Evolutionary conservation across 495 filamentous ascomycete genomes (phyloP).

Genomic region (Bacidia gigantensis): DNA sequence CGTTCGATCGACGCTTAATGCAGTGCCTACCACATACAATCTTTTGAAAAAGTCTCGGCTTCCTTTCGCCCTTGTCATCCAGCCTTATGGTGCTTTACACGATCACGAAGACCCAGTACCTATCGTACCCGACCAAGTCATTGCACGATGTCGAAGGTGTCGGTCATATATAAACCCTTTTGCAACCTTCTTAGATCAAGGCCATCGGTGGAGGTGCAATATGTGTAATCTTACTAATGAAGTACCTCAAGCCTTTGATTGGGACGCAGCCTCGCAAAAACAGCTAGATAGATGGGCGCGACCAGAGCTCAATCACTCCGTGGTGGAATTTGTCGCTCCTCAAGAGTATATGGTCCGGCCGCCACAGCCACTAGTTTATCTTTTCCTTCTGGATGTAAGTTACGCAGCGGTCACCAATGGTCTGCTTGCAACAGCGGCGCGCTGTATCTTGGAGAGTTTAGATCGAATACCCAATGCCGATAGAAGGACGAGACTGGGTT

Average conservation of each 20-base stretch:
- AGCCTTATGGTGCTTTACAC: slow-evolving; percentile 86
- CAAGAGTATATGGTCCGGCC: slow-evolving; percentile 99
- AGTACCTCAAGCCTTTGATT: slow-evolving; percentile 96
- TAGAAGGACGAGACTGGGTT: slow-evolving; percentile 78
- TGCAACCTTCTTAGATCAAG: slow-evolving; percentile 89
- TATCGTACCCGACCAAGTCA: slow-evolving; percentile 90
- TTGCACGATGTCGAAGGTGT: slow-evolving; percentile 87
- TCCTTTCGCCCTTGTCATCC: slow-evolving; percentile 89
- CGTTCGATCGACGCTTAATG: slow-evolving; percentile 87
- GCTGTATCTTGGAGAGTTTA: slow-evolving; percentile 88
- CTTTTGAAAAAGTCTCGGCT: slow-evolving; percentile 92
- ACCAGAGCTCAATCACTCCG: slow-evolving; percentile 81
- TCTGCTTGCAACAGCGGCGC: slow-evolving; percentile 84
- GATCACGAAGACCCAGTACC: slow-evolving; percentile 84
- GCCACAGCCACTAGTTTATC: slow-evolving; percentile 92
- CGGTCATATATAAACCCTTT: slow-evolving; percentile 97
- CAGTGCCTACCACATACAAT: slow-evolving; percentile 77
- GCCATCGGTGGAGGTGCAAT: slow-evolving; percentile 96
- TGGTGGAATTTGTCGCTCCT: slow-evolving; percentile 92
- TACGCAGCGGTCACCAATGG: slow-evolving; percentile 82
- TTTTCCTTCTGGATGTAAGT: slow-evolving; percentile 95
- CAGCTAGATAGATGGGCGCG: slow-evolving; percentile 79
- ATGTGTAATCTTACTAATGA: slow-evolving; percentile 99
- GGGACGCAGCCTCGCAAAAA: slow-evolving; percentile 85
- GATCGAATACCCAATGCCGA: slow-evolving; percentile 97